Conservation (phyloP, 495 filamentous ascomycete species). For the Penicillium bovifimosum region DNA sequence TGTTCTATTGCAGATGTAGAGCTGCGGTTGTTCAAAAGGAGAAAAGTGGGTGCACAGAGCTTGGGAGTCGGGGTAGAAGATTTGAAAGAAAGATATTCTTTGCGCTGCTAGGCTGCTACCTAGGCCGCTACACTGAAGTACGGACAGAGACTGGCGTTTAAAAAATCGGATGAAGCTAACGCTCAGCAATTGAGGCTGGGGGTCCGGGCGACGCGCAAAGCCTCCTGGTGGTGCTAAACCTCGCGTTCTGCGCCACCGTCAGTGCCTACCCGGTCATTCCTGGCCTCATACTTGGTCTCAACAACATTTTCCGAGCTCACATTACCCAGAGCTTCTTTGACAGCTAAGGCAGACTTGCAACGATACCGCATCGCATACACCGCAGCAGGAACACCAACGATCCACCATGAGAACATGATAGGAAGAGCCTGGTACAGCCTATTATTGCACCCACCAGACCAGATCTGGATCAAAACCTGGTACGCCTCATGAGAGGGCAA, state of each 20-base stretch:
- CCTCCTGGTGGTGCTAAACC: too few species aligned
- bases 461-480: slow-evolving; percentile 39
- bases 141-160: too few species aligned
- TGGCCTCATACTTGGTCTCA: not conserved
- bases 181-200: too few species aligned
- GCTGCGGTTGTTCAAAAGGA: too few species aligned
- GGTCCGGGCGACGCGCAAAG: too few species aligned
- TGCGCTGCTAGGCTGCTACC: too few species aligned
- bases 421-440: slow-evolving; percentile 36
- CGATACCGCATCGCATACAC: not conserved
- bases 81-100: too few species aligned
- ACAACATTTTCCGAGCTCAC: not conserved
- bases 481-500: slow-evolving; percentile 43
- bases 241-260: not conserved
- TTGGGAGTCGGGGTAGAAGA: too few species aligned
- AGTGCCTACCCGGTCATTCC: not conserved
- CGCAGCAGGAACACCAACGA: not conserved
- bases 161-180: too few species aligned
- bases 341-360: not conserved
- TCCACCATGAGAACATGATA: slow-evolving; percentile 32
- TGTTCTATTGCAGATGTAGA: too few species aligned
- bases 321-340: not conserved
- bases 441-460: slow-evolving; percentile 42
- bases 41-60: too few species aligned
- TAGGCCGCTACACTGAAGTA: too few species aligned